Percentiles rank a stretch among this genome's conserved stretches.
phyloP scores from a whole-genome alignment of 345 rosid genomes.

The Sisymbrium irio region DNA sequence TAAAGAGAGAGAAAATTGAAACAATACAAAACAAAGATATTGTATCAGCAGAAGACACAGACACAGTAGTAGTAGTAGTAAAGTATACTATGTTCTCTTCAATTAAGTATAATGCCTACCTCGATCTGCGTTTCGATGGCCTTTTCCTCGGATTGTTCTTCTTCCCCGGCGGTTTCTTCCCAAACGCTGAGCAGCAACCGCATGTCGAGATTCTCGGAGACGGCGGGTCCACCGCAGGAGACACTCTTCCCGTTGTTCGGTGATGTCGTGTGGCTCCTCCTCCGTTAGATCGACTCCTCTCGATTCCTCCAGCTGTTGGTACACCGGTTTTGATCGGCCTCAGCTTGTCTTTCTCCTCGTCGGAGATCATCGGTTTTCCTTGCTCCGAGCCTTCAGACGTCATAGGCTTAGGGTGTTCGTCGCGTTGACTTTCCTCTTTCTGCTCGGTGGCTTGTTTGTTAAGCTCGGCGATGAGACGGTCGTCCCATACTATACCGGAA shows the following conservation, averaged over 20 bases:
- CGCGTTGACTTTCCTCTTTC: constrained; percentile 32
- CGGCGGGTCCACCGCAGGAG: constrained; percentile 88
- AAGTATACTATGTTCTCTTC: constrained; percentile 14
- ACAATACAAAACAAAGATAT: neutral
- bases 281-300: constrained; percentile 83
- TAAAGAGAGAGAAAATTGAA: neutral
- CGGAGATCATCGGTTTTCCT: constrained; percentile 7
- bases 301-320: constrained; percentile 39
- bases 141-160: constrained; percentile 41
- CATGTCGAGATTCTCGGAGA: constrained; percentile 86
- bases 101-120: constrained; percentile 21
- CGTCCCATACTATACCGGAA: constrained; percentile 91
- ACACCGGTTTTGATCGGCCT: constrained; percentile 39
- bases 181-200: constrained; percentile 71
- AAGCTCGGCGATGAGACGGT: constrained; percentile 58
- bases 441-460: constrained; percentile 35
- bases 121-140: constrained; percentile 61
- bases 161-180: constrained; percentile 51
- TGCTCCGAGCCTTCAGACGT: constrained; percentile 32
- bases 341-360: constrained; percentile 39
- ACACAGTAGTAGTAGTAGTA: neutral
- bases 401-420: constrained; percentile 28
- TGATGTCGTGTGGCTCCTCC: constrained; percentile 54
- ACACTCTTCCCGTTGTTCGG: constrained; percentile 70
- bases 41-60: constrained; percentile 16